These are phyloP conservation scores for Citropsis articulata DNA, from an alignment of 345 rosid genomes.

Conservation along the genomic window DNA sequence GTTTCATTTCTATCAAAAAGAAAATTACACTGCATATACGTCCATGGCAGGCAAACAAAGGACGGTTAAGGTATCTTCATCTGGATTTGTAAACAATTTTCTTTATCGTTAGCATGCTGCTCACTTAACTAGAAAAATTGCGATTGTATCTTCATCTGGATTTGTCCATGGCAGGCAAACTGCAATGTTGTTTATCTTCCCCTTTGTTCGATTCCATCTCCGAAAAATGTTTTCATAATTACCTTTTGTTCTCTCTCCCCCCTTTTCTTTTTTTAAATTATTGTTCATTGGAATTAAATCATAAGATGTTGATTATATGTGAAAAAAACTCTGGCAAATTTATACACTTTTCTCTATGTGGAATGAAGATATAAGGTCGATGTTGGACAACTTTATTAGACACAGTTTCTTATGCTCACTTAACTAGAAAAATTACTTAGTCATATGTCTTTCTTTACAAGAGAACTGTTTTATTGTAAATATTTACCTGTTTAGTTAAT, in stretches of 20 bases:
- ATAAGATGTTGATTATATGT: neutral
- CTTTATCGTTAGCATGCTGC: no score
- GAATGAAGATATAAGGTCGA: neutral
- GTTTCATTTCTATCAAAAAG: no score
- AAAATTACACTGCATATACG: no score
- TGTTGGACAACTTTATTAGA: neutral
- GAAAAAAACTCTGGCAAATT: neutral
- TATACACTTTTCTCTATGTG: neutral
- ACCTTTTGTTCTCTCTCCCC: neutral
- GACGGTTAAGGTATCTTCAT: no score
- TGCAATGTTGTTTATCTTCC: constrained; percentile 97
- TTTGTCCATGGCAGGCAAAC: no score
- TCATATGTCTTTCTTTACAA: neutral
- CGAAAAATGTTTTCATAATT: constrained; percentile 49
- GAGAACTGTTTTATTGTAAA: neutral
- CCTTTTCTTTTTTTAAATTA: neutral
- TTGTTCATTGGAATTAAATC: neutral
- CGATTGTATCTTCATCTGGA: no score
- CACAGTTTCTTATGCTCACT: neutral
- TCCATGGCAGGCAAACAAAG: no score
- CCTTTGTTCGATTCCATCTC: constrained; percentile 79
- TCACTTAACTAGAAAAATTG: no score
- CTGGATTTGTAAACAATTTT: no score
- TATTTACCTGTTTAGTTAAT: neutral
- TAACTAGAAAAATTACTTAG: neutral